Base-by-base conservation (phyloP, 148 eudicot genomes). In the Rhododendron kiyosumense region DNA sequence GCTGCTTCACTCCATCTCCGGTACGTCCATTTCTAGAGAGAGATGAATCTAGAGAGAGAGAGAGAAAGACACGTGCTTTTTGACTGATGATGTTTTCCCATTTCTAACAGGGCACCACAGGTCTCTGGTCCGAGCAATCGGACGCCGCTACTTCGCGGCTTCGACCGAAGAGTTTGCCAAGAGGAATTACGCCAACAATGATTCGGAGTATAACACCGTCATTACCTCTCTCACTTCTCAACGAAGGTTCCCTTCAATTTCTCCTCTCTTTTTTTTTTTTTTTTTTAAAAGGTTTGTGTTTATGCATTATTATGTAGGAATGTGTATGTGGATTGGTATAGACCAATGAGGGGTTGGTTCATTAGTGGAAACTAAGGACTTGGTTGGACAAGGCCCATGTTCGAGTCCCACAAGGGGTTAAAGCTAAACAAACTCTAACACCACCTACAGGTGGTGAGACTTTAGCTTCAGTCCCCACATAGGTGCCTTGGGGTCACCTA, bases 151-250 rank as follows among this genome's bases (percentile, higher is more conserved):
- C 84, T 93, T 83, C 41, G 86, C 93, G 7, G 93, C 90, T 78
- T 86, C 92, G 77, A 38, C 91, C 5, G 96, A 95, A 75, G 94
- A 90, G 20, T 92, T 91, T 73, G 59, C 87, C 65, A 93, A 90
- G 87, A 57, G 98, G 74, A 95, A 96, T 67, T 96, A 96, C 86
- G 99, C 99, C 5, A 86, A 85, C 84, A 93, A 94, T 84, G 94
- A 88, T 3, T 86, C 94, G 20, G 98, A 95, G 85, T 96, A 94
- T 87, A 96, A 92, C 84, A 94, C 96, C 34, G 99, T 95, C 80
- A 87, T 96, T 76, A 65, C 87, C 34, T 93, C 97, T 80, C 63
- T 96, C 87, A 88, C 90, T 86, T 85, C 94, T 85, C 97, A 94
- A 89, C 92, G 99, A 83, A 92, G 96, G 99, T 92, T 28, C 28